A percentile compares a stretch with the other conserved stretches of the same genome.
Conservation (phyloP, 2,329 filamentous ascomycete genomes). For the Leptographium lundbergii region DNA sequence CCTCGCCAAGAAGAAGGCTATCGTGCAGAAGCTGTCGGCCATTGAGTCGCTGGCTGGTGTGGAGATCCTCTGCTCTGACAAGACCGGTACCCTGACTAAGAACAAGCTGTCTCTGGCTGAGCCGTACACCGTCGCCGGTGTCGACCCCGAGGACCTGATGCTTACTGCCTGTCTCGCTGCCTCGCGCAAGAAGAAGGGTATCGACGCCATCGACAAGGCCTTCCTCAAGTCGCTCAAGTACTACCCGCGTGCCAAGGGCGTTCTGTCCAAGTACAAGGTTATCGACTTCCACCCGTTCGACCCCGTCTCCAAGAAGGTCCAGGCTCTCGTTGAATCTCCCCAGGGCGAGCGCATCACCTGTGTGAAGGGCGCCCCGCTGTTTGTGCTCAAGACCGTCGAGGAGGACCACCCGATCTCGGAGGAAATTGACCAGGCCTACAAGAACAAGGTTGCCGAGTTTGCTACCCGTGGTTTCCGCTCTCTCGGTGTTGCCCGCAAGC, state of each 20-base stretch:
- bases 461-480: conserved; percentile 89
- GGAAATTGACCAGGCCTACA: conserved; percentile 69
- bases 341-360: conserved; percentile 76
- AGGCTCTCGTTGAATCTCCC: conserved; percentile 69
- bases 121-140: conserved; percentile 70
- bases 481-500: conserved; percentile 84
- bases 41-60: conserved; percentile 89
- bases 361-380: conserved; percentile 82
- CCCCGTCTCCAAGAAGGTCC: conserved; percentile 87
- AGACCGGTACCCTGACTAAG: conserved; percentile 87
- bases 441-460: conserved; percentile 86
- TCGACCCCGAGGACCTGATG: conserved; percentile 82
- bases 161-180: conserved; percentile 81
- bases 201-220: conserved; percentile 89
- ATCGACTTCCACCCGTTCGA: conserved; percentile 81
- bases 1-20: conserved; percentile 83
- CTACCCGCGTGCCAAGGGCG: conserved; percentile 72
- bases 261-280: conserved; percentile 73
- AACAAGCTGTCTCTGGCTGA: conserved; percentile 85
- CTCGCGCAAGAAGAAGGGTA: conserved; percentile 90
- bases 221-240: conserved; percentile 76
- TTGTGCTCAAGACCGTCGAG: conserved; percentile 77
- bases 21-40: conserved; percentile 83
- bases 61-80: conserved; percentile 88
- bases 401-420: conserved; percentile 71